These are phyloP conservation scores for Suillus americanus DNA, from an alignment of 768 basidiomycete genomes.

Conservation along the genomic window DNA sequence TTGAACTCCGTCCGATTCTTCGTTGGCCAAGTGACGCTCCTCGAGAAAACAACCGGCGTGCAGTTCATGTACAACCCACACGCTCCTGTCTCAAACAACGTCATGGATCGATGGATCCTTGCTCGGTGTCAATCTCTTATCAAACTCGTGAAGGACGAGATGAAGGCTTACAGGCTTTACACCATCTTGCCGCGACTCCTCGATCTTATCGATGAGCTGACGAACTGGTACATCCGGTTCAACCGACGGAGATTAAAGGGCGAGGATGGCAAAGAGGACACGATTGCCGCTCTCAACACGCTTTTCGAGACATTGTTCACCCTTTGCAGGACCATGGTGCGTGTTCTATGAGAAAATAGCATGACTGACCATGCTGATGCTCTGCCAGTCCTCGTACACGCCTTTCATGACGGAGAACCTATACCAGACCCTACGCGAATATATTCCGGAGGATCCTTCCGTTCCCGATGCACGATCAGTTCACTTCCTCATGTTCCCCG, in stretches of 20 bases:
- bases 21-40: slow-evolving; percentile 86
- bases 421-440: slow-evolving; percentile 87
- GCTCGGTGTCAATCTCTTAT: slow-evolving; percentile 98
- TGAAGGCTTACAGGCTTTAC: slow-evolving; percentile 96
- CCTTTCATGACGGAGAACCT: slow-evolving; percentile 97
- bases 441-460: slow-evolving; percentile 73
- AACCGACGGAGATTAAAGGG: slow-evolving; percentile 96
- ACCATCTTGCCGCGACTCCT: slow-evolving; percentile 95
- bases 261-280: slow-evolving; percentile 88
- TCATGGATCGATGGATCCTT: slow-evolving; percentile 99
- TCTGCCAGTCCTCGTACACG: slow-evolving; percentile 86
- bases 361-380: slow-evolving; percentile 5
- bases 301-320: slow-evolving; percentile 95
- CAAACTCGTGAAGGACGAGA: slow-evolving; percentile 86
- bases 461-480: slow-evolving; percentile 85
- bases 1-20: slow-evolving; percentile 99
- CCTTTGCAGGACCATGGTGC: slow-evolving; percentile 91
- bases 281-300: slow-evolving; percentile 86
- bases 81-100: slow-evolving; percentile 80
- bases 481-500: slow-evolving; percentile 94
- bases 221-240: slow-evolving; percentile 99
- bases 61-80: slow-evolving; percentile 89
- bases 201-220: slow-evolving; percentile 91
- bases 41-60: slow-evolving; percentile 75
- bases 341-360: slow-evolving; percentile 19